These are phyloP conservation scores for Aphanomyces invadans DNA, from an alignment of 352 stramenopile species.

Conservation along the genomic window DNA sequence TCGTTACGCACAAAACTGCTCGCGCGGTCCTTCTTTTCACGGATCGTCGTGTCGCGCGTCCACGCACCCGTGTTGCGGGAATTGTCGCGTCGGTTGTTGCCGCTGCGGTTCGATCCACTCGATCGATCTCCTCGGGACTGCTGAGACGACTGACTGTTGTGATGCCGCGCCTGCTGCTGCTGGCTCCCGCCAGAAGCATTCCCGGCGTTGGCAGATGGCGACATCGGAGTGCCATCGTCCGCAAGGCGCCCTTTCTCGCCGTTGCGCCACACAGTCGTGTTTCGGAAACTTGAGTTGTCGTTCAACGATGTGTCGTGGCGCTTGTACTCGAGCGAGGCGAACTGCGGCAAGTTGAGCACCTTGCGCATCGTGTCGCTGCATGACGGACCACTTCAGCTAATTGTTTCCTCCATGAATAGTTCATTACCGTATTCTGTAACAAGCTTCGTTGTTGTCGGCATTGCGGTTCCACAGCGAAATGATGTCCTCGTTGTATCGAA, in stretches of 20 bases:
- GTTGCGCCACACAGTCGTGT: slow-evolving; percentile 68
- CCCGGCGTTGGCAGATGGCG: slow-evolving; percentile 21
- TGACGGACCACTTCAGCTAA: not conserved
- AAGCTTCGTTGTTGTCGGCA: slow-evolving; percentile 86
- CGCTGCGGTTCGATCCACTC: not conserved
- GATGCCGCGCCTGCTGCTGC: slow-evolving; percentile 9
- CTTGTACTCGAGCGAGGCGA: slow-evolving; percentile 90
- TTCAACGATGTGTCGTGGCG: slow-evolving; percentile 81
- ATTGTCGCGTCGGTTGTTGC: slow-evolving; percentile 4
- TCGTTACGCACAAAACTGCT: slow-evolving; percentile 16
- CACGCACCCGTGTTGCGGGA: slow-evolving; percentile 13
- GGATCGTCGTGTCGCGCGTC: slow-evolving; percentile 20
- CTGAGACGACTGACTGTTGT: slow-evolving; percentile 28
- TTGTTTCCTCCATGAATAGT: not conserved
- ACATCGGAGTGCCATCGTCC: slow-evolving; percentile 26
- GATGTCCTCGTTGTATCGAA: slow-evolving; percentile 90
- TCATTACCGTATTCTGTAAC: slow-evolving; percentile 65
- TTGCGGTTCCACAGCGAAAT: slow-evolving; percentile 93
- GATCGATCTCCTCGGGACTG: slow-evolving; percentile 6
- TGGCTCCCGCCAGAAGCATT: slow-evolving; percentile 18
- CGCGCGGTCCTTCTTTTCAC: slow-evolving; percentile 18
- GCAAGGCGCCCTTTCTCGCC: slow-evolving; percentile 32
- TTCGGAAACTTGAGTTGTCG: slow-evolving; percentile 73
- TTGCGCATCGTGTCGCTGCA: slow-evolving; percentile 81
- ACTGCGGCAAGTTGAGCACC: slow-evolving; percentile 85